These are phyloP conservation scores for Nakazawaea ishiwadae DNA, from an alignment of 805 yeast species.

Conservation along the genomic window DNA sequence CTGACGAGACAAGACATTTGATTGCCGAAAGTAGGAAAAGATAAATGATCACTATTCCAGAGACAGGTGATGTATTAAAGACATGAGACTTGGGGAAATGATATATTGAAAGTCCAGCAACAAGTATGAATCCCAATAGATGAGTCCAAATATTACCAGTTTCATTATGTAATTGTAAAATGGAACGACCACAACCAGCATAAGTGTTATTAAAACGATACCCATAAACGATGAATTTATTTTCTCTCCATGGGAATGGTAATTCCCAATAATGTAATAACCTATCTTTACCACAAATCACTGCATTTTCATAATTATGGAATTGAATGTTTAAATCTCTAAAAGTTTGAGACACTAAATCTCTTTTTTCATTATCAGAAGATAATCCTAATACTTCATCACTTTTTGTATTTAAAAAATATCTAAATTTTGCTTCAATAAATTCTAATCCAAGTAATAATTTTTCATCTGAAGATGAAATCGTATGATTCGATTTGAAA, in stretches of 20 bases:
- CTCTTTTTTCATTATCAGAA: conserved; percentile 10
- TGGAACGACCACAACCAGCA: conserved; percentile 50
- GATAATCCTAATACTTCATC: conserved; percentile 6
- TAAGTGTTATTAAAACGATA: conserved; percentile 77
- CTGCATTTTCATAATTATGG: conserved; percentile 44
- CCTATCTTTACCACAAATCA: conserved; percentile 34
- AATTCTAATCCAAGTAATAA: conserved; percentile 25
- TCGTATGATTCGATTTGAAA: conserved; percentile 3
- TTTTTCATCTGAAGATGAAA: conserved; percentile 13
- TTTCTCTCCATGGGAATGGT: conserved; percentile 92
- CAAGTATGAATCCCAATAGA: conserved; percentile 57
- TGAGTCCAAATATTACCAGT: conserved; percentile 94
- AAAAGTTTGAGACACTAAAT: conserved; percentile 10
- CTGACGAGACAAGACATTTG: conserved; percentile 74
- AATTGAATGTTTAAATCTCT: conserved; percentile 29
- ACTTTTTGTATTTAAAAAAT: conserved; percentile 27
- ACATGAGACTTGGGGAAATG: conserved; percentile 62
- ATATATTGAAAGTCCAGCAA: conserved; percentile 50
- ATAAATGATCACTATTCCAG: conserved; percentile 47
- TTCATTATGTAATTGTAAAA: conserved; percentile 75
- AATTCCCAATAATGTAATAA: conserved; percentile 78
- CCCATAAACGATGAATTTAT: conserved; percentile 77
- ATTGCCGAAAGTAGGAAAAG: conserved; percentile 68
- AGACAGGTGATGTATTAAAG: conserved; percentile 36
- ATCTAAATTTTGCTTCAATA: conserved; percentile 28